These are phyloP conservation scores for Aspergillus luchuensis DNA, from an alignment of 2,329 filamentous ascomycete genomes.

Conservation along the genomic window DNA sequence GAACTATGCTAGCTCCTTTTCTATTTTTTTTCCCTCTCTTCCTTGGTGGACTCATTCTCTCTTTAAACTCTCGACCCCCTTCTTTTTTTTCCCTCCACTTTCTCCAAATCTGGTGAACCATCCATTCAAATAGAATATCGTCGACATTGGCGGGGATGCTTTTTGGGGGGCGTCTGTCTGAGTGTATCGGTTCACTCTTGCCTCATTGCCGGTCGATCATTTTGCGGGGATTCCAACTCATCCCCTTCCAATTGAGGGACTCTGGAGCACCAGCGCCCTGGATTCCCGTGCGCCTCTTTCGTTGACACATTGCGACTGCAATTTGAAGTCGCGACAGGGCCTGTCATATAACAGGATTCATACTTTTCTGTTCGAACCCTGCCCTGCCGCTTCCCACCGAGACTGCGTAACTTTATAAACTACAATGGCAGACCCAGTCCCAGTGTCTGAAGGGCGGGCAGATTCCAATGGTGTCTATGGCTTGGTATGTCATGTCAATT, in stretches of 20 bases:
- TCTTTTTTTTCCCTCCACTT: background rate
- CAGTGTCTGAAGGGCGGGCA: conserved; percentile 1
- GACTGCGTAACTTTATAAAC: background rate
- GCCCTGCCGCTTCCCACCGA: background rate
- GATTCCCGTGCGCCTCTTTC: background rate
- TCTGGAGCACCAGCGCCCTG: background rate
- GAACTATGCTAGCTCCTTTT: background rate
- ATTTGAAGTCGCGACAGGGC: background rate
- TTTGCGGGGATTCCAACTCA: background rate
- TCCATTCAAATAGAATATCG: background rate
- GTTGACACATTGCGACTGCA: background rate
- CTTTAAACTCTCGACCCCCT: background rate
- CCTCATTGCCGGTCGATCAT: background rate
- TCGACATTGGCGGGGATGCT: conserved; percentile 9
- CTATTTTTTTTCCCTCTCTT: background rate
- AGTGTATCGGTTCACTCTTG: conserved; percentile 13
- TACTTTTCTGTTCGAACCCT: background rate
- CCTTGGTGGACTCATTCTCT: background rate
- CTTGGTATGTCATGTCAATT: background rate
- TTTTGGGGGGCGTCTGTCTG: conserved; percentile 1
- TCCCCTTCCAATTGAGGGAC: background rate
- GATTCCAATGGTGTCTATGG: conserved; percentile 1
- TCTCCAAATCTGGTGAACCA: background rate
- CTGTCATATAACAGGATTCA: background rate
- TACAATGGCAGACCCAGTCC: conserved; percentile 10